Conservation (phyloP, 2,329 filamentous ascomycete genomes). For the Ophiostoma australiae region DNA sequence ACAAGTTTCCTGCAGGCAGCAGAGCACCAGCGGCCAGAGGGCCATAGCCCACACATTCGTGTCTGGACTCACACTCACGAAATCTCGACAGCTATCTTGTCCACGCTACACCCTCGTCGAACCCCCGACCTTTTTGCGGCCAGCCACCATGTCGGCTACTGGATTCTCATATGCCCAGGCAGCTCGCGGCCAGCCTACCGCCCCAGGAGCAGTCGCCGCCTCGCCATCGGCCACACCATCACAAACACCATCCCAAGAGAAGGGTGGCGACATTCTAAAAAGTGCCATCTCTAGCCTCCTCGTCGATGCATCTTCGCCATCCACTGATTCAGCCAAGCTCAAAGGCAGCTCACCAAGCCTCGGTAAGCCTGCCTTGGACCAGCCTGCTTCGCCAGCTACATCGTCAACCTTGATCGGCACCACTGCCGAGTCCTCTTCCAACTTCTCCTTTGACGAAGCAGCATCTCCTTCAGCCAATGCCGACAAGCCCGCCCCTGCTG, state of each 20-base stretch:
- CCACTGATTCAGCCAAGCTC: slow-evolving; percentile 18
- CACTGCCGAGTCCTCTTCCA: slow-evolving; percentile 29
- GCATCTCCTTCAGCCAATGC: slow-evolving; percentile 56
- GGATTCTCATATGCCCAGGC: slow-evolving; percentile 94
- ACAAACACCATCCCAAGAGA: slow-evolving; percentile 27
- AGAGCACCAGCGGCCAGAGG: slow-evolving; percentile 6
- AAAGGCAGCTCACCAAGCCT: slow-evolving; percentile 16
- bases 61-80: slow-evolving; percentile 6
- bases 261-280: slow-evolving; percentile 28
- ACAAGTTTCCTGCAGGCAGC: not conserved
- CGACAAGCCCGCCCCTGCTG: slow-evolving; percentile 20
- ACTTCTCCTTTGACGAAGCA: slow-evolving; percentile 24
- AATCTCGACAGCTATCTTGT: not conserved
- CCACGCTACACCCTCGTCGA: not conserved
- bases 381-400: slow-evolving; percentile 30
- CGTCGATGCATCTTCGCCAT: not conserved
- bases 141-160: slow-evolving; percentile 46
- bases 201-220: slow-evolving; percentile 36
- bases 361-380: slow-evolving; percentile 30
- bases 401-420: slow-evolving; percentile 36
- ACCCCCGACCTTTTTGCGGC: no score
- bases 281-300: not conserved
- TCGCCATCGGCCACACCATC: slow-evolving; percentile 29
- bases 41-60: slow-evolving; percentile 14
- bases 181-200: slow-evolving; percentile 67